A percentile compares a stretch with the other conserved stretches of the same genome.
Conservation (phyloP, 345 rosid species). For the Arabidopsis thaliana region DNA sequence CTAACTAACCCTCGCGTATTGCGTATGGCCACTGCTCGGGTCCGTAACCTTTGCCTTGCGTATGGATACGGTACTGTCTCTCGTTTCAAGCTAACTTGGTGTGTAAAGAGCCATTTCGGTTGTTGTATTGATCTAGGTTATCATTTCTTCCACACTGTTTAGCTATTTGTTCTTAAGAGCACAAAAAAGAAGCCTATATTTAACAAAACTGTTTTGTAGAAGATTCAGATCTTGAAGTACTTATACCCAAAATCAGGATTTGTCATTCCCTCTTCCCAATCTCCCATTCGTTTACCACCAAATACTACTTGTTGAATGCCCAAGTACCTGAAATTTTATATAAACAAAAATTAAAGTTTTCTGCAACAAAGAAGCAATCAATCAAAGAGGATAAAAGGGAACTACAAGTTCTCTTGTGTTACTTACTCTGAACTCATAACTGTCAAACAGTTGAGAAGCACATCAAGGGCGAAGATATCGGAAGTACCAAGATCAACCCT, state of each 20-base stretch:
- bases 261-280: constrained; percentile 97
- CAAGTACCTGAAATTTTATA: constrained; percentile 57
- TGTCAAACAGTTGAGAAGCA: constrained; percentile 85
- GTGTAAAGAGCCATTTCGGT: constrained; percentile 49
- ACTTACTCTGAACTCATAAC: constrained; percentile 87
- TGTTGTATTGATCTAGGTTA: constrained; percentile 35
- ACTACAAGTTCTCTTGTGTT: constrained; percentile 1
- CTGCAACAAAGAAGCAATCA: neutral
- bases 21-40: constrained; percentile 14
- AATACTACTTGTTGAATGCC: constrained; percentile 90
- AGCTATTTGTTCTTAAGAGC: constrained; percentile 13
- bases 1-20: constrained; percentile 34
- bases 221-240: constrained; percentile 70
- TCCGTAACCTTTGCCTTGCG: neutral
- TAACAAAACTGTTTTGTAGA: constrained; percentile 39
- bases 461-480: constrained; percentile 80
- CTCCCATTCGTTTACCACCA: constrained; percentile 80
- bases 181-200: constrained; percentile 22
- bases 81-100: constrained; percentile 31
- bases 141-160: constrained; percentile 21
- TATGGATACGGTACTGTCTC: neutral
- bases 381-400: neutral
- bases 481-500: constrained; percentile 97
- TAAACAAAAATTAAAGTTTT: neutral
- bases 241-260: constrained; percentile 76